Conservation (phyloP, 257 asterid genomes). For the Linderniella brevidens region DNA sequence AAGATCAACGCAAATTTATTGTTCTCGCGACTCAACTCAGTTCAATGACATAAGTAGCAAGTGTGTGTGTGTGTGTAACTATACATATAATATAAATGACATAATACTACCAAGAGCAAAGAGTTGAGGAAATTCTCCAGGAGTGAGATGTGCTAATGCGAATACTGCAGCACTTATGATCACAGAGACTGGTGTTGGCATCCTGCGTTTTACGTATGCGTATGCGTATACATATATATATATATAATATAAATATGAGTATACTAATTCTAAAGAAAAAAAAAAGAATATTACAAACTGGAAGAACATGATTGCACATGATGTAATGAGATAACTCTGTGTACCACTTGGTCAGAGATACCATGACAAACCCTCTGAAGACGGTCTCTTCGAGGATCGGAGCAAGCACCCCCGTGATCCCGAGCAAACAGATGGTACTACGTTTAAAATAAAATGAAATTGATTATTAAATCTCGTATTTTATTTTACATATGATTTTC, state of each 20-base stretch:
- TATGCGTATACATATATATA: neutral
- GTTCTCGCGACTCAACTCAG: neutral
- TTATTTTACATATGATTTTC: neutral
- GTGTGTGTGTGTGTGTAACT: no score
- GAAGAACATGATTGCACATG: neutral
- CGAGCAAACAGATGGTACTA: slow-evolving; percentile 87
- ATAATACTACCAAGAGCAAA: slow-evolving; percentile 77
- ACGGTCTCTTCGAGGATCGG: slow-evolving; percentile 94
- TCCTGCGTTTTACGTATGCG: slow-evolving; percentile 26
- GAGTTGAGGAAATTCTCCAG: slow-evolving; percentile 85
- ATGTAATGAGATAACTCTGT: neutral
- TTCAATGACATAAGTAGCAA: neutral
- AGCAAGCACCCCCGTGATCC: slow-evolving; percentile 88
- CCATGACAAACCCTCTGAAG: slow-evolving; percentile 93
- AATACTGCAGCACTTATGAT: slow-evolving; percentile 74
- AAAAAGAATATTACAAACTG: no score
- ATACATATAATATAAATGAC: slow-evolving; percentile 5
- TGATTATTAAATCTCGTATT: neutral
- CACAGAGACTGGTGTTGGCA: slow-evolving; percentile 81
- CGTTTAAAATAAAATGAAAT: slow-evolving; percentile 10
- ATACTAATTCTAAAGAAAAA: no score
- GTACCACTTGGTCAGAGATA: slow-evolving; percentile 85
- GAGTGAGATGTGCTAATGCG: slow-evolving; percentile 86
- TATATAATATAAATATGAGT: no score
- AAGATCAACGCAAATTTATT: neutral